These are phyloP conservation scores for Herpotrichia juniperi DNA, from an alignment of 2,329 filamentous ascomycete species.

Conservation along the genomic window DNA sequence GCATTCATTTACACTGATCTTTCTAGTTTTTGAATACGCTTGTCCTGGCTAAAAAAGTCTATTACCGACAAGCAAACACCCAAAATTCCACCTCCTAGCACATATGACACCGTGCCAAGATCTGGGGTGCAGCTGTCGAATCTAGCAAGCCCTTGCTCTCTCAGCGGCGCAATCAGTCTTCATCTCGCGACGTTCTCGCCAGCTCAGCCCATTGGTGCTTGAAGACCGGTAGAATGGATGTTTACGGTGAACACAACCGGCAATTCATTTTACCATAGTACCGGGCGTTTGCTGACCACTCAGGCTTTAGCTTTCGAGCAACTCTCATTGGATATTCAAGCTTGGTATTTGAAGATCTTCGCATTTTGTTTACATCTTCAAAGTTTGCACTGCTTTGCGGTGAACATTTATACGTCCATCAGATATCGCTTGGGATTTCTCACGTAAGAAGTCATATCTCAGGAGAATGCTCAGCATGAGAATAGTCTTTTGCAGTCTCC, in stretches of 20 bases:
- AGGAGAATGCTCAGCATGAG: not conserved
- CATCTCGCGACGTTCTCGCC: slow-evolving; percentile 4
- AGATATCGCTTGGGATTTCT: not conserved
- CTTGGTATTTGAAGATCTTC: slow-evolving; percentile 2
- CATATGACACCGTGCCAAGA: slow-evolving; percentile 9
- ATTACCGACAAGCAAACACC: not conserved
- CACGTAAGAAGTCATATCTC: not conserved
- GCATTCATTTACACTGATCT: not conserved
- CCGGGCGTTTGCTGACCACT: slow-evolving; percentile 9
- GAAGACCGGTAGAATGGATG: slow-evolving; percentile 18
- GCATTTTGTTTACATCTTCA: slow-evolving; percentile 2
- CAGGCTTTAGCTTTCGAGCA: slow-evolving; percentile 1
- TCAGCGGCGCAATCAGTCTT: slow-evolving; percentile 10
- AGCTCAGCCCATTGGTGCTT: slow-evolving; percentile 7
- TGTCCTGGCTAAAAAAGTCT: not conserved
- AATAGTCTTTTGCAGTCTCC: not conserved
- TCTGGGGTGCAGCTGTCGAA: slow-evolving; percentile 13
- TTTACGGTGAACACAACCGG: slow-evolving; percentile 12
- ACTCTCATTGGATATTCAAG: slow-evolving; percentile 8
- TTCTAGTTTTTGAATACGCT: not conserved
- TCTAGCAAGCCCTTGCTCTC: not conserved
- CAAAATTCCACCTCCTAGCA: not conserved
- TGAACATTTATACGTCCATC: not conserved
- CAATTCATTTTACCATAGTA: slow-evolving; percentile 14
- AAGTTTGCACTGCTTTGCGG: not conserved